Conservation (phyloP, 2,329 filamentous ascomycete species). For the Torrubiellomyces zombiae region DNA sequence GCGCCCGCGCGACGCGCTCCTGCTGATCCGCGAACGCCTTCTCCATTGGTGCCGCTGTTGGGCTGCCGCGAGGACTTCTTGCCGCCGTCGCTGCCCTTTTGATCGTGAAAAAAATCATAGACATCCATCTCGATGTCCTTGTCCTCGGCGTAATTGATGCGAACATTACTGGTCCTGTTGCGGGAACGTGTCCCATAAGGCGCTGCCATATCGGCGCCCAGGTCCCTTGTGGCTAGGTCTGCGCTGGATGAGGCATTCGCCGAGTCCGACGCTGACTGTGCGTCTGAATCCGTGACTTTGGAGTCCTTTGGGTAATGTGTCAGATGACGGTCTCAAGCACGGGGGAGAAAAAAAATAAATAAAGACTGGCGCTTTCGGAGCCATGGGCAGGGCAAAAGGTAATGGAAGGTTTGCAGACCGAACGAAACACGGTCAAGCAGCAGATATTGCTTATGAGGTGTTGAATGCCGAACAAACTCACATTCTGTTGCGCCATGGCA, state of each 20-base stretch:
- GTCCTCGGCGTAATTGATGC: conserved; percentile 91
- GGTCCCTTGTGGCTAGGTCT: conserved; percentile 31
- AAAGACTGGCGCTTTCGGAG: conserved; percentile 2
- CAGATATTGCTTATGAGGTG: conserved; percentile 2
- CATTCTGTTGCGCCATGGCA: conserved; percentile 24
- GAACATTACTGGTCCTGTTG: conserved; percentile 63
- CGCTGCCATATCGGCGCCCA: conserved; percentile 35
- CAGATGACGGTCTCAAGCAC: conserved; percentile 1
- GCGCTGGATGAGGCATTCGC: conserved; percentile 32
- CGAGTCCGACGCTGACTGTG: conserved; percentile 16
- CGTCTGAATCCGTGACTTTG: conserved; percentile 17
- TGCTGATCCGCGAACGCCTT: conserved; percentile 18
- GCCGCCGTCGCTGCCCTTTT: conserved; percentile 33
- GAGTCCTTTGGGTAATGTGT: conserved; percentile 13
- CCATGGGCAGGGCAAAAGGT: conserved; percentile 4
- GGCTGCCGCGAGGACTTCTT: conserved; percentile 39
- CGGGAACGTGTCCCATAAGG: conserved; percentile 88
- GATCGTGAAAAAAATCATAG: conserved; percentile 50
- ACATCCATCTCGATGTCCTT: conserved; percentile 75
- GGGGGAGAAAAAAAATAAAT: conserved; percentile 4
- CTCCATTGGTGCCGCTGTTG: conserved; percentile 18
- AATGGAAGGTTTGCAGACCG: conserved; percentile 5
- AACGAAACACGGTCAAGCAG: no score
- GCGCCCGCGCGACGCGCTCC: conserved; percentile 24
- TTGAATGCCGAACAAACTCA: conserved; percentile 9